Base-by-base conservation (phyloP, 176 grass and related monocot genomes). In the Zizania latifolia region DNA sequence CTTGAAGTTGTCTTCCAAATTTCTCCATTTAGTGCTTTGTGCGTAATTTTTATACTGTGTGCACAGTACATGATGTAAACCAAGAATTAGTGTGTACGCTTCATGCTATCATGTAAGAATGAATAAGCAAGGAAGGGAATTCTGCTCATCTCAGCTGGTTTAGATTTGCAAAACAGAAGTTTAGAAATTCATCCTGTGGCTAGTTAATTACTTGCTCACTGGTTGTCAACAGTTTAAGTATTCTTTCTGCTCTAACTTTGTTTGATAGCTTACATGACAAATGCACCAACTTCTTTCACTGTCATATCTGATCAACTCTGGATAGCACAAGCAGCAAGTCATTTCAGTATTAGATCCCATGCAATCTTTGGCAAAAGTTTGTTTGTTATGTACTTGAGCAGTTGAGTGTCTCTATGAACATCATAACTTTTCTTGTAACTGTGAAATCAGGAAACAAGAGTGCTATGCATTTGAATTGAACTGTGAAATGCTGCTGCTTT, bases 361-460 rank as follows among this genome's bases (percentile, higher is more conserved):
- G 55, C 32, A 27, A 70, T 62, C 41, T 81, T 81, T 45, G 72
- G 58, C 17, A 64, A 86, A 86, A 81, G 56, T 29, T 30, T 28
- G 45, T 46, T 35, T 70, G 29, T 61, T 81, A 44, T 64, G 78
- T 70, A 86, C 78, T 86, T 77, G 78, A 34, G 78, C 63, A 86
- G 71, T 86, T 77, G 78, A 34, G 34, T 38, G 26, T 75, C 77
- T 81, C 66, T 77, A 76, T 29, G 62, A 44, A 33, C 41, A 64
- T 5, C 19, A 37, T 70, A 80, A 65, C 72, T 82, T 77, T 77
- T 26, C 72, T 77, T 58, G 72, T 58, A 87, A 65, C 72, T 65
- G 72, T 5, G 65, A 78, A 31, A 66, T 30, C 58, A 72, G 82
- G 10, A 82, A 82, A 82, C 65, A 71, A 71, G 28, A 9, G 16